Evolutionary conservation across 495 filamentous ascomycete genomes (phyloP).

Genomic region (Lophiotrema nucula): DNA sequence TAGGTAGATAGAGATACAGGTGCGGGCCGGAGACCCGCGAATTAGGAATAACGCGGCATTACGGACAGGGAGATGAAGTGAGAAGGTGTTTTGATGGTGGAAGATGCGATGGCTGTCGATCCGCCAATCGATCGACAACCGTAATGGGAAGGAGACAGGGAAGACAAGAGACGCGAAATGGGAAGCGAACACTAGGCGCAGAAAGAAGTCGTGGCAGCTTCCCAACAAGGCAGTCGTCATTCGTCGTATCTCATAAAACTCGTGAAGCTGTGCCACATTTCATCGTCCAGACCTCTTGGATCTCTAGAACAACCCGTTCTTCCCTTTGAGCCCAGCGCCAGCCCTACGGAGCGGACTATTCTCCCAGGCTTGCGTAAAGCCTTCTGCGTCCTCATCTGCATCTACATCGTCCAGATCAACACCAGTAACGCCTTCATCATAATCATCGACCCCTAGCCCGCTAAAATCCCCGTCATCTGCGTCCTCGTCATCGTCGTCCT

Average conservation of each 20-base stretch:
- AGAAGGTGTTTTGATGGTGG: neutral
- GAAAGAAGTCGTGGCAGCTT: no score
- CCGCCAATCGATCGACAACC: neutral
- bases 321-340: no score
- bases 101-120: neutral
- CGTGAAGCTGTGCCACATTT: no score
- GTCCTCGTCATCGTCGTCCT: neutral
- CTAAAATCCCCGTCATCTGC: neutral
- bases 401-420: slow-evolving; percentile 28
- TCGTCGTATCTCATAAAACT: no score
- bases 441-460: slow-evolving; percentile 9
- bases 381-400: slow-evolving; percentile 17
- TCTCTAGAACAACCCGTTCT: no score
- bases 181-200: neutral
- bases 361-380: slow-evolving; percentile 11
- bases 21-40: neutral
- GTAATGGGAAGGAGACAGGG: neutral
- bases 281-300: no score
- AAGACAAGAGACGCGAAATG: neutral
- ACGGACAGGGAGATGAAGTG: neutral
- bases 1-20: neutral
- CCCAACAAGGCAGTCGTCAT: no score
- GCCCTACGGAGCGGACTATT: no score
- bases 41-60: neutral
- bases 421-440: slow-evolving; percentile 24